Conservation (phyloP, 208 protist species). For the Acanthamoeba healyi region DNA sequence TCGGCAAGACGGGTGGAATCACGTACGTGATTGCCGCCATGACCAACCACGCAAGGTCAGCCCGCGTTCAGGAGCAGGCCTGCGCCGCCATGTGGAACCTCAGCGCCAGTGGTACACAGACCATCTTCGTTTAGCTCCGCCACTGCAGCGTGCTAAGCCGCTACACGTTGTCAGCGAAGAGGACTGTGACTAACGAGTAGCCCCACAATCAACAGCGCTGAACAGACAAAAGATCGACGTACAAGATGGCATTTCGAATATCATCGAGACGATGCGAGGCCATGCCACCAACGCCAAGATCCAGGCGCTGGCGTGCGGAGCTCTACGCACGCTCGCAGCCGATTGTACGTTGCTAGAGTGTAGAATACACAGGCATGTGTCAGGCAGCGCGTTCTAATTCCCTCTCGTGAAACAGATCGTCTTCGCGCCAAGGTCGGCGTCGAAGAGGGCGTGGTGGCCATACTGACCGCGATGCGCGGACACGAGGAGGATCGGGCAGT, state of each 20-base stretch:
- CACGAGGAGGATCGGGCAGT: not conserved
- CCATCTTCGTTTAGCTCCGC: not conserved
- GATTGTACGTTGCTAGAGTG: too few relatives aligned
- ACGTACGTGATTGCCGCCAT: not conserved
- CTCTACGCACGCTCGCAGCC: not conserved
- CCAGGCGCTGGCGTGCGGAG: not conserved
- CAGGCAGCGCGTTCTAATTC: too few relatives aligned
- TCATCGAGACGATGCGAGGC: not conserved
- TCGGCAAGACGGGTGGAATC: not conserved
- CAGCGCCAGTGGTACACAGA: not conserved
- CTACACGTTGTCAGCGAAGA: too few relatives aligned
- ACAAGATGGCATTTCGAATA: not conserved
- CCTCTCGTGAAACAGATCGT: too few relatives aligned
- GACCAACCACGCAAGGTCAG: not conserved
- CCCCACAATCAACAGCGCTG: too few relatives aligned
- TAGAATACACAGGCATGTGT: too few relatives aligned
- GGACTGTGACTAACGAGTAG: too few relatives aligned
- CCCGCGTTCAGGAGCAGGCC: not conserved
- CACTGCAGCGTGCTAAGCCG: too few relatives aligned
- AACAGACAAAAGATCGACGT: not conserved
- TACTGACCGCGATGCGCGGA: not conserved
- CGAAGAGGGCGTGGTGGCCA: not conserved
- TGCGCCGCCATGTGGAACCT: conserved; percentile 14
- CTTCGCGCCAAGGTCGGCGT: not conserved
- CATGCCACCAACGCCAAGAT: not conserved